Conservation (phyloP, 495 filamentous ascomycete genomes). For the Cercophora scortea region DNA sequence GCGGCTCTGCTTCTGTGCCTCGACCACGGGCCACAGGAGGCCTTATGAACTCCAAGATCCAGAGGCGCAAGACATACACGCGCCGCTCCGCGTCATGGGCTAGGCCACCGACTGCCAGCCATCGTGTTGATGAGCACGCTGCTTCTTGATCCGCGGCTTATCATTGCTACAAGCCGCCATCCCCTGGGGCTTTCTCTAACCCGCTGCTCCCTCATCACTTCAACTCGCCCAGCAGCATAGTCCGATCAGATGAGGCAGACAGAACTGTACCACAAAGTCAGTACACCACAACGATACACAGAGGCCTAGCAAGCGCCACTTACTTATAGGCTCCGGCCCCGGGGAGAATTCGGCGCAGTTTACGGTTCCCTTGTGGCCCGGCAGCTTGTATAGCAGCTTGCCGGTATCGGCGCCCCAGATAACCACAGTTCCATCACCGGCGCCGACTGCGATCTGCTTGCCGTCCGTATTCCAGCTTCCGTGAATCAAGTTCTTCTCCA, state of each 20-base stretch:
- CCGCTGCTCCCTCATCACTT: constrained; percentile 24
- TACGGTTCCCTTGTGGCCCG: constrained; percentile 90
- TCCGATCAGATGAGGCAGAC: constrained; percentile 77
- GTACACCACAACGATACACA: constrained; percentile 7
- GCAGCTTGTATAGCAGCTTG: constrained; percentile 88
- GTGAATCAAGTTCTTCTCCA: constrained; percentile 87
- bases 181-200: no score
- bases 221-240: constrained; percentile 69
- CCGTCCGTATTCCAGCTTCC: constrained; percentile 89
- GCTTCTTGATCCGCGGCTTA: neutral
- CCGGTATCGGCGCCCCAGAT: constrained; percentile 80
- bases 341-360: constrained; percentile 92
- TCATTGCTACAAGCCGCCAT: neutral
- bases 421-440: constrained; percentile 82
- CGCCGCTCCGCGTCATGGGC: no score
- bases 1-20: no score
- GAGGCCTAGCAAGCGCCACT: constrained; percentile 31
- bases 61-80: no score
- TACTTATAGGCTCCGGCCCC: constrained; percentile 75
- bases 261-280: constrained; percentile 53
- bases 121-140: no score
- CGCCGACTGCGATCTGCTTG: constrained; percentile 78
- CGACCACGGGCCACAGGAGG: no score
- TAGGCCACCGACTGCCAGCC: no score
- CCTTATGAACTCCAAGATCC: no score